Evolutionary conservation across 805 yeast species (phyloP), one percentile per base, ranked within the genome.

Genomic region (Candida nonsorbophila): DNA sequence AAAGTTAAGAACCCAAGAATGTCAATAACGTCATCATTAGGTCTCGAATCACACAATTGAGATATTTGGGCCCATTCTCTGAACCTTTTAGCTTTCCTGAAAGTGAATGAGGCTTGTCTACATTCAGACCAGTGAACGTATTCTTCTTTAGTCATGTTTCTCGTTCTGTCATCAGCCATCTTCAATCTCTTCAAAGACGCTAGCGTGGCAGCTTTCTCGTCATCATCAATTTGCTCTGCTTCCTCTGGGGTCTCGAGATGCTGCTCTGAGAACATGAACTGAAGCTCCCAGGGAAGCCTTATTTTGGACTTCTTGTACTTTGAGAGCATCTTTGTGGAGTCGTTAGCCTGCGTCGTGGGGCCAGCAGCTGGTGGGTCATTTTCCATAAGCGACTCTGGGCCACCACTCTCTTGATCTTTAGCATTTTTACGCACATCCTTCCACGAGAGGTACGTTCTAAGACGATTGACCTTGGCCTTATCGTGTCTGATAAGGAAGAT

Each of bases 121-220:
- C 98, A 92, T 49, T 92, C 98, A 8, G 95, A 84, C 97, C 97
- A 92, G 53, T 92, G 98, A 11, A 88, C 98, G 48, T 92, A 92
- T 51, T 92, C 98, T 46, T 92, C 96, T 49, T 79, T 82, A 1
- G 98, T 92, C 98, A 92, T 92, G 42, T 81, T 73, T 40, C 69
- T 75, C 0, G 98, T 92, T 38, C 98, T 69, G 29, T 92, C 96
- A 56, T 92, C 98, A 4, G 97, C 97, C 55, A 76, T 79, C 47
- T 87, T 86, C 41, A 92, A 69, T 34, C 97, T 67, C 53, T 87
- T 86, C 53, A 86, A 60, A n/a, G 94, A 85, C 0, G 94, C 92
- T 16, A 80, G 55, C 19, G 86, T 81, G 4, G 95, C 96, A 27
- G 88, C 95, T 40, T 81, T 73, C 48, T 88, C 97, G 30, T 82